Evolutionary conservation across 345 rosid genomes (phyloP), one percentile per base, ranked within the genome.

Genomic region (Aethionema arabicum): DNA sequence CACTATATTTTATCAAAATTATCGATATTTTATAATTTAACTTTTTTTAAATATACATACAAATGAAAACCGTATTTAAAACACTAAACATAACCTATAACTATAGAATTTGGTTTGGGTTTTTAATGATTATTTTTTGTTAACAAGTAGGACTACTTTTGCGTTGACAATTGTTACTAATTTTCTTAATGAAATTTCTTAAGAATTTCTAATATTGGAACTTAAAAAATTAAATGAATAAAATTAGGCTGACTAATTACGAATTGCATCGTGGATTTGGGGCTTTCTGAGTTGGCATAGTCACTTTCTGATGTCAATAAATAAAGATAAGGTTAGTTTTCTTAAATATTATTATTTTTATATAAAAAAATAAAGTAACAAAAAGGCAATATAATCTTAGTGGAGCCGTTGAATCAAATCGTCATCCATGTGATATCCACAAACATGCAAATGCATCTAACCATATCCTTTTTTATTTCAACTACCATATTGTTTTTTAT

Each of bases 211-310:
- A 58, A 29, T 36, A 5, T 44, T 33, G 54, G 11, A 40, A 56
- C 33, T 58, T 8, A 15, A 60, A 58, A 38, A 42, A 7, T 40
- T 11, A 52, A 51, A 50, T 48, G 64, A 31, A 32, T 32, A 51
- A 11, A 43, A 33, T 16, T 45, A 43, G 0, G 66, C 33, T 29
- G 57, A 60, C 62, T 48, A 54, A 30, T 55, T 46, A 11, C n/a
- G 58, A 52, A 16, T 9, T 21, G 10, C 29, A 44, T 70, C 44
- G 75, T 75, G 83, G 72, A 52, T 39, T 32, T 60, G 30, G 54
- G 61, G 37, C 73, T 69, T 82, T 80, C 65, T 74, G 78, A 85
- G 79, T 32, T 77, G 88, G 79, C 77, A 69, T 32, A 35, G 44
- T 70, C 40, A 56, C 84, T 76, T 82, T 82, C 35, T 78, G 82